These are phyloP conservation scores for Podaxis sp. DNA, from an alignment of 768 basidiomycete species.

Conservation along the genomic window DNA sequence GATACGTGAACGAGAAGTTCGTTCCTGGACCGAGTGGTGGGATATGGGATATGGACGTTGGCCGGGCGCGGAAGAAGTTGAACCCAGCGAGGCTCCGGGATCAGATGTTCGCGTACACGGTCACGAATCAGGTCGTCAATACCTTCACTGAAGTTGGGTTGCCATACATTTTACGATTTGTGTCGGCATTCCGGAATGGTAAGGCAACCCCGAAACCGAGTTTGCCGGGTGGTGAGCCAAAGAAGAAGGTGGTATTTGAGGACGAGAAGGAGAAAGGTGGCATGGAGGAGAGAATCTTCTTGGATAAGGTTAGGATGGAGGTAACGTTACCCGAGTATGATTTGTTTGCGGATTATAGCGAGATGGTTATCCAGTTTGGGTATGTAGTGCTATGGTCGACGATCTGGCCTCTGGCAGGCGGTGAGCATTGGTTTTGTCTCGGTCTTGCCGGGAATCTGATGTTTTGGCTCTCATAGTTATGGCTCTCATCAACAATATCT, in stretches of 20 bases:
- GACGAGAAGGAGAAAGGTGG: conserved; percentile 58
- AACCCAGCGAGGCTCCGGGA: conserved; percentile 73
- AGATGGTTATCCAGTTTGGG: conserved; percentile 97
- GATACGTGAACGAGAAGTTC: conserved; percentile 15
- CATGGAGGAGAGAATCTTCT: conserved; percentile 72
- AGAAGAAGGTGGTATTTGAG: conserved; percentile 74
- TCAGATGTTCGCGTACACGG: conserved; percentile 92
- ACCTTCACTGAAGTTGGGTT: conserved; percentile 79
- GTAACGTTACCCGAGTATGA: conserved; percentile 79
- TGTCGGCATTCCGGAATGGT: conserved; percentile 39
- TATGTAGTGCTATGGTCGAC: conserved; percentile 91
- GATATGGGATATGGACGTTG: conserved; percentile 55
- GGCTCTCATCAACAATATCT: conserved; percentile 88
- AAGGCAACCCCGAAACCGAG: conserved; percentile 8
- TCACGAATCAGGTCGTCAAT: conserved; percentile 84
- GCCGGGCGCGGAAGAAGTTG: conserved; percentile 54
- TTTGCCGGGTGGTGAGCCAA: conserved; percentile 30
- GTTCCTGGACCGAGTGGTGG: conserved; percentile 16
- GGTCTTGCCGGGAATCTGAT: conserved; percentile 1
- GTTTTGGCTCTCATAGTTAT: conserved; percentile 44
- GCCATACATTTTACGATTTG: conserved; percentile 70
- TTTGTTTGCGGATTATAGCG: conserved; percentile 85
- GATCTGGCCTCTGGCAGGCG: conserved; percentile 90
- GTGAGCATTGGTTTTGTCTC: conserved; percentile 34
- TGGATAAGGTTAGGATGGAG: conserved; percentile 77